These are phyloP conservation scores for Aspergillus fructus DNA, from an alignment of 2,329 filamentous ascomycete species.

Conservation along the genomic window DNA sequence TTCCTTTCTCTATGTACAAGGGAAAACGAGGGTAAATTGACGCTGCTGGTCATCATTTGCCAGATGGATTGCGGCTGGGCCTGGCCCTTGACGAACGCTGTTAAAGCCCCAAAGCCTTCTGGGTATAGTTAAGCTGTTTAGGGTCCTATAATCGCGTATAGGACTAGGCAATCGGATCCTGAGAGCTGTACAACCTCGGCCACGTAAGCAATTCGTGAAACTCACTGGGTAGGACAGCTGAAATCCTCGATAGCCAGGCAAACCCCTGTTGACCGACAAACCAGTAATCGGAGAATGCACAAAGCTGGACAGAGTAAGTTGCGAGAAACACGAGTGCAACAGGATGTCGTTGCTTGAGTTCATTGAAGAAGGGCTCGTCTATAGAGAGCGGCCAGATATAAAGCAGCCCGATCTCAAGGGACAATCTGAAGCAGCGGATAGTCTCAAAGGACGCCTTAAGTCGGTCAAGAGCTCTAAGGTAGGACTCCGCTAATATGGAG, in stretches of 20 bases:
- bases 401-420: constrained; percentile 10
- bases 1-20: too few species aligned
- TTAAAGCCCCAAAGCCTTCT: too few species aligned
- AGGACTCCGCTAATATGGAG: neutral
- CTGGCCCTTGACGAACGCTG: too few species aligned
- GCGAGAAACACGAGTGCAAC: constrained; percentile 4
- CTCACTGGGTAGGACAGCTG: neutral
- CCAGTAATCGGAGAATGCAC: constrained; percentile 9
- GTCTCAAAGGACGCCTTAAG: neutral
- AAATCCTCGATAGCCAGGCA: neutral
- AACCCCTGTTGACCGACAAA: constrained; percentile 1
- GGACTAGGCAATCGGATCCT: too few species aligned
- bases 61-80: too few species aligned
- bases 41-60: too few species aligned
- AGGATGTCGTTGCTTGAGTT: neutral
- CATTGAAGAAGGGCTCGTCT: constrained; percentile 3
- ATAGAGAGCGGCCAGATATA: constrained; percentile 11
- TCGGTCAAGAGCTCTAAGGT: neutral
- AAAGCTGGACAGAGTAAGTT: constrained; percentile 9
- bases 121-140: too few species aligned
- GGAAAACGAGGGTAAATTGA: too few species aligned
- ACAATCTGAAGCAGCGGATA: neutral
- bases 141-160: too few species aligned
- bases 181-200: neutral
- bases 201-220: neutral